These are phyloP conservation scores for Akebia trifoliata DNA, from an alignment of 164 flowering plant genomes.

Conservation along the genomic window DNA sequence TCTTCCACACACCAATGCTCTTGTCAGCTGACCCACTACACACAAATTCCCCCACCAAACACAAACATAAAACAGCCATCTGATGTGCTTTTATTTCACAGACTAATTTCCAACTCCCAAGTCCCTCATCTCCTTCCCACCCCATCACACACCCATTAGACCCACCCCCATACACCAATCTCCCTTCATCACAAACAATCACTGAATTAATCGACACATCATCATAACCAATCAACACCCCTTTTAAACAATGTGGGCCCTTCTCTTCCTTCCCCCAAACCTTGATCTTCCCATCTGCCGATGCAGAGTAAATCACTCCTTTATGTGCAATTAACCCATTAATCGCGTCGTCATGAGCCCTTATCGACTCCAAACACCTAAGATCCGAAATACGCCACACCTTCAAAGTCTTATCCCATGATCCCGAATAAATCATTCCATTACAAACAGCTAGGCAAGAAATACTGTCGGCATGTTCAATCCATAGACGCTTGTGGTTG, in stretches of 20 bases:
- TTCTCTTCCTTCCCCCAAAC: conserved; percentile 54
- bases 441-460: conserved; percentile 65
- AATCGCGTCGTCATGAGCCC: conserved; percentile 92
- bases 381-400: conserved; percentile 90
- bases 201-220: conserved; percentile 76
- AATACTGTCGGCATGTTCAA: conserved; percentile 93
- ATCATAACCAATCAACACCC: conserved; percentile 65
- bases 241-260: conserved; percentile 39
- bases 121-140: conserved; percentile 47
- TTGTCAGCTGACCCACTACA: conserved; percentile 94
- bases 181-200: conserved; percentile 57
- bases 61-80: conserved; percentile 80
- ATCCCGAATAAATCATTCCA: conserved; percentile 85
- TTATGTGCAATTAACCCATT: conserved; percentile 52
- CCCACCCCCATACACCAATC: conserved; percentile 61
- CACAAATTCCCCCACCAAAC: conserved; percentile 52
- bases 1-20: conserved; percentile 75
- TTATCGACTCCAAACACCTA: conserved; percentile 82
- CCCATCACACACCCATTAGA: conserved; percentile 88
- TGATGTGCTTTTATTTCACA: conserved; percentile 64
- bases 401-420: conserved; percentile 92
- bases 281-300: conserved; percentile 91
- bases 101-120: conserved; percentile 44
- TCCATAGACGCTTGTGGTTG: conserved; percentile 73
- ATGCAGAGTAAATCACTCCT: conserved; percentile 70